Base-by-base conservation (phyloP, 2,329 filamentous ascomycete species). In the Diplodia seriata region DNA sequence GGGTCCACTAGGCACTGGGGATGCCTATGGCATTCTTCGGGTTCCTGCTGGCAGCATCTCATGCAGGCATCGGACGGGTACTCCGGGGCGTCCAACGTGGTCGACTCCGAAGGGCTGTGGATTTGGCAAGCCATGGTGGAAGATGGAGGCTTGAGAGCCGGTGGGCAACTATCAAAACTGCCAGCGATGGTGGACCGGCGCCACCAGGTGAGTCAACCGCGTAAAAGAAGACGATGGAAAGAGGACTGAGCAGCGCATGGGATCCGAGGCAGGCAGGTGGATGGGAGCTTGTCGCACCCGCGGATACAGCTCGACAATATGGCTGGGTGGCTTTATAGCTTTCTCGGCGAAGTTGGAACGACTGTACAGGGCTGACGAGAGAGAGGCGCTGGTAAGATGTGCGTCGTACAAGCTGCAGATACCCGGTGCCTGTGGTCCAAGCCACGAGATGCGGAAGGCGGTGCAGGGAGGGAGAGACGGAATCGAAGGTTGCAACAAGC, bases 151-250 rank as follows among this genome's bases (percentile, higher is more conserved):
- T n/a, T 11, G 36, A 33, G 51, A n/a, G 23, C 23, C 40, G 38
- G n/a, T 11, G 49, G 15, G 29, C 12, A 29, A 31, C 43, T 26
- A 54, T 57, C 64, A 67, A 53, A 59, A 59, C 54, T 67, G 53
- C 66, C 66, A 67, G n/a, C 66, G 66, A 40, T 67, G 66, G 56
- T 67, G 66, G 36, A 67, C 66, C 3, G 56, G 66, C 20, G 66
- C 66, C 66, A 67, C 66, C 26, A 67, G 33, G 8, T 62, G 66
- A 36, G 31, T 54, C 56, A 59, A 49, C 47, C 66, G 66, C 18
- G 36, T 53, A 50, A 62, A 57, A 18, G 33, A 59, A 29, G 47
- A 61, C 51, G 33, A 61, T 20, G 66, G 55, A 7, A 62, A 62
- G 23, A 51, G 33, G 23, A 62, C 31, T 7, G 49, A 55, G 20